Conservation (phyloP, 2,329 filamentous ascomycete species). For the Trichophyton rubrum region DNA sequence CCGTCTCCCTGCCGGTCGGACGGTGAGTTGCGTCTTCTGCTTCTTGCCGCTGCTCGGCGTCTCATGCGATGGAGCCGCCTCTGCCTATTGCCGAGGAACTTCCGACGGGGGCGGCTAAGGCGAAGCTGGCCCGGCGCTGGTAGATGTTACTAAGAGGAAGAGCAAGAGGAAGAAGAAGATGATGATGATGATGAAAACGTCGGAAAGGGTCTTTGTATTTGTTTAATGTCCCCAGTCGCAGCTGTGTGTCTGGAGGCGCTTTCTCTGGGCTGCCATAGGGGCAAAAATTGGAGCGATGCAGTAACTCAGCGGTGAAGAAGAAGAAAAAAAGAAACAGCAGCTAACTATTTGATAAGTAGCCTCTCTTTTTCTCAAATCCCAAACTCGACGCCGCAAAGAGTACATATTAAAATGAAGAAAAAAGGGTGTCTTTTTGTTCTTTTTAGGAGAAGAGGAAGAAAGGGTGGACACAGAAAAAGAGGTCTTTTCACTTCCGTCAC, state of each 20-base stretch:
- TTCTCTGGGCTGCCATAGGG: slow-evolving; percentile 30
- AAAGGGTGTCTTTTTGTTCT: slow-evolving; percentile 7
- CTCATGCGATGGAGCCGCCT: not conserved
- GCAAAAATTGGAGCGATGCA: slow-evolving; percentile 30
- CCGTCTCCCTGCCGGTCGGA: not conserved
- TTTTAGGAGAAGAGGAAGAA: too few relatives aligned
- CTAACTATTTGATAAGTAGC: slow-evolving; percentile 23
- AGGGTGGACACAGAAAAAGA: not conserved
- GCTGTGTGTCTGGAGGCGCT: not conserved
- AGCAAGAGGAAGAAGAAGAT: too few relatives aligned
- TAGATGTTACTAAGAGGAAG: too few relatives aligned
- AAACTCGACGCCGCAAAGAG: slow-evolving; percentile 24
- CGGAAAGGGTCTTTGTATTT: not conserved
- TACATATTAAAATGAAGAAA: slow-evolving; percentile 17
- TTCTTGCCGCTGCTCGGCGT: too few relatives aligned
- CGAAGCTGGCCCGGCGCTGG: not conserved
- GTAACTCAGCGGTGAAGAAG: slow-evolving; percentile 14
- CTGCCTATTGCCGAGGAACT: not conserved
- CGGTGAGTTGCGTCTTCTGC: not conserved
- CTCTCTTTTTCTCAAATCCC: slow-evolving; percentile 24
- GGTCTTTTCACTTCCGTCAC: slow-evolving; percentile 12
- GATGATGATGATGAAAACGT: not conserved
- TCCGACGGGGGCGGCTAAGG: not conserved
- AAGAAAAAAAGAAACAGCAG: slow-evolving; percentile 20
- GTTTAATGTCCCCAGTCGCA: not conserved